Conservation (phyloP, 352 stramenopile genomes). For the Globisporangium emineosum region DNA sequence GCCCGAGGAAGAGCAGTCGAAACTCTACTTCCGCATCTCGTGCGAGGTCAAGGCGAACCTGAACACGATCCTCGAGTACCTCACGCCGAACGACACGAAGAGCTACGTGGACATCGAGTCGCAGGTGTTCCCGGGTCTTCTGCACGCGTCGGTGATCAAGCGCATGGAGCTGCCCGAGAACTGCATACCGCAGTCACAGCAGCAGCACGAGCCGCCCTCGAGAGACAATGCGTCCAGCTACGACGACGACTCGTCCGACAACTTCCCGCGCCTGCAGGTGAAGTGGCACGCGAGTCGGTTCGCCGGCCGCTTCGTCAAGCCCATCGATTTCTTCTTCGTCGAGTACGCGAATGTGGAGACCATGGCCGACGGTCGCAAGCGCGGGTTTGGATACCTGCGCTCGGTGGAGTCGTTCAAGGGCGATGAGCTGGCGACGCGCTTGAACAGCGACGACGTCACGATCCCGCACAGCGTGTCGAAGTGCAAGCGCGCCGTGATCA, state of each 20-base stretch:
- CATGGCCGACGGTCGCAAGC: conserved; percentile 54
- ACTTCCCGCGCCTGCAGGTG: conserved; percentile 70
- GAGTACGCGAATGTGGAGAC: conserved; percentile 83
- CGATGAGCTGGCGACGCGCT: conserved; percentile 65
- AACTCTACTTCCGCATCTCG: conserved; percentile 82
- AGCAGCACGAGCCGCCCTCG: conserved; percentile 22
- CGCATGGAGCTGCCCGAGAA: conserved; percentile 60
- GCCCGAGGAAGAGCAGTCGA: conserved; percentile 39
- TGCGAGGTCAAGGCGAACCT: conserved; percentile 81
- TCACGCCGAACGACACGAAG: conserved; percentile 61
- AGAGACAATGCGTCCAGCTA: conserved; percentile 41
- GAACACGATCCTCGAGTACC: conserved; percentile 77
- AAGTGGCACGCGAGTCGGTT: conserved; percentile 88
- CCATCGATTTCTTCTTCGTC: conserved; percentile 85
- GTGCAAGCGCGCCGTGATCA: conserved; percentile 82
- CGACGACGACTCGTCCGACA: conserved; percentile 36
- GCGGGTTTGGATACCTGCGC: conserved; percentile 75
- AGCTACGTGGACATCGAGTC: conserved; percentile 81
- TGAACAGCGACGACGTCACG: conserved; percentile 56
- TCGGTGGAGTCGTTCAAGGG: conserved; percentile 82
- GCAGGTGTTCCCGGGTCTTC: conserved; percentile 72
- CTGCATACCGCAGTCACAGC: background rate
- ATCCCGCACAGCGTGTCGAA: conserved; percentile 82
- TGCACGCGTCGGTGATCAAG: conserved; percentile 80
- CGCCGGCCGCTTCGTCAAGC: conserved; percentile 76